Conservation (phyloP, 768 basidiomycete species). For the Serendipita sp. region DNA sequence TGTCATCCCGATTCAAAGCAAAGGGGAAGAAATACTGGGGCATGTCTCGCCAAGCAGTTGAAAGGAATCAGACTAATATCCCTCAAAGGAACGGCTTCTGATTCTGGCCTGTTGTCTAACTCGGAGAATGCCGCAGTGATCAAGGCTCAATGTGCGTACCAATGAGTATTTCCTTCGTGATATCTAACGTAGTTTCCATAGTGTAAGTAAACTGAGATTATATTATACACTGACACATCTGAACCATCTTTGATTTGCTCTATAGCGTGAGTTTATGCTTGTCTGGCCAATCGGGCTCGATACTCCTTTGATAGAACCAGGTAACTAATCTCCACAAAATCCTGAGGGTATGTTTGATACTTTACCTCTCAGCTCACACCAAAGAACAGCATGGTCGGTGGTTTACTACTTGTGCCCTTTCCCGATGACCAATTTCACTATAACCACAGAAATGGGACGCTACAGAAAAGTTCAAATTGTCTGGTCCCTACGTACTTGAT, state of each 20-base stretch:
- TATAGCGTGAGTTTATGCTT: too few relatives aligned
- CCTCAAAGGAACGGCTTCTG: neutral
- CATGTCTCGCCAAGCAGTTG: neutral
- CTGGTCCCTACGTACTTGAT: too few relatives aligned
- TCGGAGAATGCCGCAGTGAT: neutral
- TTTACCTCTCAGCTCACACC: neutral
- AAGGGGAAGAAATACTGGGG: conserved; percentile 3
- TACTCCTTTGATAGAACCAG: neutral
- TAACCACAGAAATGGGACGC: neutral
- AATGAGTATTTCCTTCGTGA: neutral
- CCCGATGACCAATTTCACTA: neutral
- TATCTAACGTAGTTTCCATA: neutral
- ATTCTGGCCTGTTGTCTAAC: neutral
- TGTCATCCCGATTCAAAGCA: neutral
- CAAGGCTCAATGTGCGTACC: neutral
- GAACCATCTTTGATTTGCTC: too few relatives aligned
- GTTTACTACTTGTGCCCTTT: neutral
- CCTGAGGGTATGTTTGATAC: neutral
- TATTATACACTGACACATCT: neutral
- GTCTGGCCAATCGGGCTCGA: neutral
- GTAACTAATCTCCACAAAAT: neutral
- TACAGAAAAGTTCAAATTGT: neutral
- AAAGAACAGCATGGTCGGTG: neutral
- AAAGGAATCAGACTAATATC: neutral
- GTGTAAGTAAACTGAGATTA: neutral